phyloP scores from a whole-genome alignment of 306 rosid genomes.

The Astragalus membranaceus region DNA sequence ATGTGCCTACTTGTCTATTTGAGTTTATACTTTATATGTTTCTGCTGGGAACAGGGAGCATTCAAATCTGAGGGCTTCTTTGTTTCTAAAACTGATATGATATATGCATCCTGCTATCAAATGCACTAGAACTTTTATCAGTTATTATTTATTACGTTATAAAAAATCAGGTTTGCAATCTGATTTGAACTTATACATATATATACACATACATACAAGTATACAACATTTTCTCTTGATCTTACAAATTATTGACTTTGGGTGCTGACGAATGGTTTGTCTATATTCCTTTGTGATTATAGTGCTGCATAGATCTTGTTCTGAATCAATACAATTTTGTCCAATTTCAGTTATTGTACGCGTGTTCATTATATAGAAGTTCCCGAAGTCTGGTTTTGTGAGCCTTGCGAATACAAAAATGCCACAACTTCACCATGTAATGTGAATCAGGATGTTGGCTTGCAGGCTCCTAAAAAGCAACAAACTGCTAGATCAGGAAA shows the following conservation, averaged over 20 bases:
- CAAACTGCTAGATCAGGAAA: too few species aligned
- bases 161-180: not conserved
- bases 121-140: not conserved
- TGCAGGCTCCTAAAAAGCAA: not conserved
- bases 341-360: constrained; percentile 65
- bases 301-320: not conserved
- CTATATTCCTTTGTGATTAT: not conserved
- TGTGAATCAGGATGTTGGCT: constrained; percentile 6
- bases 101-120: not conserved
- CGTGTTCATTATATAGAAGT: not conserved
- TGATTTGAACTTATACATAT: constrained; percentile 6
- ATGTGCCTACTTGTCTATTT: not conserved
- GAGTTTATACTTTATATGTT: not conserved
- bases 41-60: constrained; percentile 2
- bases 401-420: constrained; percentile 25
- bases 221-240: not conserved
- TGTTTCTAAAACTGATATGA: not conserved
- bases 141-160: not conserved
- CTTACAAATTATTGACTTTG: not conserved
- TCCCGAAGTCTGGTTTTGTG: constrained; percentile 55
- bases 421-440: not conserved
- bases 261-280: not conserved
- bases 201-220: not conserved
- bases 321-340: constrained; percentile 14
- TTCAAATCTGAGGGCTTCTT: not conserved